These are phyloP conservation scores for Kazachstania psychrophila DNA, from an alignment of 805 yeast species.

Conservation along the genomic window DNA sequence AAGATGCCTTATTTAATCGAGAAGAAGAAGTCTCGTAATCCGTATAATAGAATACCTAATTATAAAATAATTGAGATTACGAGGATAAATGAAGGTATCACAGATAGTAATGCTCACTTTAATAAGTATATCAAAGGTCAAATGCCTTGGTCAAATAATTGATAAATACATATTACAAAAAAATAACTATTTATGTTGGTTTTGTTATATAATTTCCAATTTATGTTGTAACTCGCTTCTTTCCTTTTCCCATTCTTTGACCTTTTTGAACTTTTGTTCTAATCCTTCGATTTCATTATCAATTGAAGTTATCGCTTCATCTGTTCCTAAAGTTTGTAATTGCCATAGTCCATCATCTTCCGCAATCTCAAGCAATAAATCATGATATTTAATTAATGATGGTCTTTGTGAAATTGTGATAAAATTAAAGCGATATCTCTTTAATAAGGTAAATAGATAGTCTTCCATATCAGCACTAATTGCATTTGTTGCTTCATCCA, in stretches of 20 bases:
- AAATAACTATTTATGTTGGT: not conserved
- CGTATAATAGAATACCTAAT: slow-evolving; percentile 37
- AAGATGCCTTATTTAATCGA: slow-evolving; percentile 33
- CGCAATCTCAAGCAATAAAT: slow-evolving; percentile 59
- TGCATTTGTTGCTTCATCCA: slow-evolving; percentile 93
- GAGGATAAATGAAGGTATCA: slow-evolving; percentile 8
- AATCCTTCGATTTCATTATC: slow-evolving; percentile 69
- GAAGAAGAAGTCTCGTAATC: slow-evolving; percentile 51
- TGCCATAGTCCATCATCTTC: slow-evolving; percentile 49
- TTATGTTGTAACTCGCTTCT: slow-evolving; percentile 44
- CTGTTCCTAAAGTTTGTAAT: slow-evolving; percentile 56
- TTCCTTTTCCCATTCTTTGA: slow-evolving; percentile 50
- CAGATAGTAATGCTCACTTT: slow-evolving; percentile 15
- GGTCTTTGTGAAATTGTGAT: slow-evolving; percentile 82
- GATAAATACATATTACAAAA: not conserved
- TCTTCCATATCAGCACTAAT: slow-evolving; percentile 87
- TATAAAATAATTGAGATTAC: slow-evolving; percentile 22
- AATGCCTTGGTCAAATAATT: slow-evolving; percentile 28
- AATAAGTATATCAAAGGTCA: slow-evolving; percentile 14
- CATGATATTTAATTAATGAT: slow-evolving; percentile 75
- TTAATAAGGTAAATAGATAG: slow-evolving; percentile 66
- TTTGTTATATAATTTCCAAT: slow-evolving; percentile 24
- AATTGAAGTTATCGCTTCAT: slow-evolving; percentile 54
- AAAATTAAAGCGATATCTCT: slow-evolving; percentile 59
- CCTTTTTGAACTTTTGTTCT: slow-evolving; percentile 49